Base-by-base conservation (phyloP, 78 protist genomes). In the Emiliania huxleyi region DNA sequence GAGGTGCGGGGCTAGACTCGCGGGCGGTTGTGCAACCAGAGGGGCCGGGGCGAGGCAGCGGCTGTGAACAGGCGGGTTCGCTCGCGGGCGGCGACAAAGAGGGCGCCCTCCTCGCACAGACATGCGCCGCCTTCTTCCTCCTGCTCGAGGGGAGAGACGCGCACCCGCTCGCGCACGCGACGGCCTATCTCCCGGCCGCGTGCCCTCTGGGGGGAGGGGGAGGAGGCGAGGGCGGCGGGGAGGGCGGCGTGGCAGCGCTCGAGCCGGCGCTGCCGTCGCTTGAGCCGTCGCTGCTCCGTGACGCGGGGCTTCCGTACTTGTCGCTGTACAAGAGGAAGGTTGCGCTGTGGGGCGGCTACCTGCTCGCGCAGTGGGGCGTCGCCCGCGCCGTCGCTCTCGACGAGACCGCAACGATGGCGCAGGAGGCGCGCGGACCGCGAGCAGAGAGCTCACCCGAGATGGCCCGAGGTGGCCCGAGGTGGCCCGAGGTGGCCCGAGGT, bases 281-380 rank as follows among this genome's bases (percentile, higher is more conserved):
- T n/a, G n/a, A n/a, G n/a, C n/a, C n/a, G n/a, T n/a, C 21, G 33
- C 37, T 4, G 42, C 37, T 8, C 62, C 8, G 29, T 52, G 62
- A 52, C 40, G 23, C 81, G 43, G 35, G 3, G 81, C 42, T 71
- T 35, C 81, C 81, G 3, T 77, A 77, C 11, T 48, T 77, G 19
- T 0, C 12, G 35, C 26, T 77, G 18, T 77, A 40, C 48, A 6
- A 18, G n/a, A 4, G 21, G 35, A 77, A 77, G 46, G 40, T 77
- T 45, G n/a, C 48, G 35, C 4, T 40, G 35, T 77, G 85, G 85
- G 46, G 46, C 85, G 85, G 46, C 29, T 77, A 77, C 85, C 46
- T 77, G 35, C 46, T 77, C 18, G 75, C n/a, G 33, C 75, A 62
- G 75, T 77, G 85, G 85, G 85, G 85, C n/a, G 85, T 40, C 3